Base-by-base conservation (phyloP, 768 basidiomycete species). In the Infundibulicybe gibba region DNA sequence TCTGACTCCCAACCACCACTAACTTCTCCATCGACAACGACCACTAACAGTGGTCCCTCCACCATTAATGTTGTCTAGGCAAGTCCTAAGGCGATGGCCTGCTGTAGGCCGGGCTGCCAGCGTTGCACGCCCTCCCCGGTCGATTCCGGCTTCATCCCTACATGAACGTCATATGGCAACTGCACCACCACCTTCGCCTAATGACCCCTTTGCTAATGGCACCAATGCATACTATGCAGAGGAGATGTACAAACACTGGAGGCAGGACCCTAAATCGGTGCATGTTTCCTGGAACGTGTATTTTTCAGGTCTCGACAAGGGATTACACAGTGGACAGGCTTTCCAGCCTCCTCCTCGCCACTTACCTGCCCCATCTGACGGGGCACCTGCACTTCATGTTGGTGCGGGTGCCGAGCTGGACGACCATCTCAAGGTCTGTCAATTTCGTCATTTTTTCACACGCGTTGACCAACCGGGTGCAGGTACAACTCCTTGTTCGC, bases 401-500 rank as follows among this genome's bases (percentile, higher is more conserved):
- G 71, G 75, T 10, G 81, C 80, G 31, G 88, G 86, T 10, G 80
- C 78, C 2, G 87, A 97, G 61, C 72, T 98, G 12, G 87, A 94
- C 49, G 94, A 93, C 59, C 95, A 98, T 68, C 70, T 99, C 47
- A 99, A 97, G 79, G 95, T 93, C 47, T 45, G 71, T 21, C 2
- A 15, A 41, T 43, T 32, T 47, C 16, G 33, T 43, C 12, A 32
- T 56, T 39, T 37, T 16, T 14, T 44, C 42, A 20, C 38, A 47
- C 5, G 51, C 25, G 25, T 21, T 35, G 20, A 20, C 54, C 16
- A 47, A 37, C 11, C 41, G 17, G 35, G 40, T 25, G 19, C 61
- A 98, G 95, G 87, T 93, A 14, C 97, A 99, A 88, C 79, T 98
- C 21, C 85, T 99, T 47, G 93, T 97, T 44, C 87, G 97, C 47